Percentiles rank a stretch among this genome's conserved stretches.
These are phyloP conservation scores for Perkinsus olseni DNA, from an alignment of 169 alveolate species.

Conservation along the genomic window DNA sequence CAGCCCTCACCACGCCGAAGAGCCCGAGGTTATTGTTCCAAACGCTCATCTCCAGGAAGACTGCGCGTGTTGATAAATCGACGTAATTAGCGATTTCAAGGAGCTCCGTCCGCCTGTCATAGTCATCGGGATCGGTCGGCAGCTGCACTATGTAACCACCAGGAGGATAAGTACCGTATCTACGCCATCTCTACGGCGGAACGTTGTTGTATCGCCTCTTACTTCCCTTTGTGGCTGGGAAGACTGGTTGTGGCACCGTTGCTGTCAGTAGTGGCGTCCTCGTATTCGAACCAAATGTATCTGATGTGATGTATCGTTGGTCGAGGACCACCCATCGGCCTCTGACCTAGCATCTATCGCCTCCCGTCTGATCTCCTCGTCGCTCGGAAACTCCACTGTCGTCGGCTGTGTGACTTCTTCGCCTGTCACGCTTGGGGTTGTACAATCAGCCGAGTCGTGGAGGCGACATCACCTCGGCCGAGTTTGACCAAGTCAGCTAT, in stretches of 20 bases:
- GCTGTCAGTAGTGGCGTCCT: background rate
- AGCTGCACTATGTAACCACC: background rate
- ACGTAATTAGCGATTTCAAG: background rate
- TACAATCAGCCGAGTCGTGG: too few species aligned
- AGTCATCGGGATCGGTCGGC: background rate
- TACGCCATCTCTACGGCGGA: background rate
- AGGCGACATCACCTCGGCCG: background rate
- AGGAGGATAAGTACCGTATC: background rate
- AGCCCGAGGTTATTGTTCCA: background rate
- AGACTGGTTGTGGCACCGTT: background rate
- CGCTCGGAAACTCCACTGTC: background rate
- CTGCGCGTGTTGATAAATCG: background rate
- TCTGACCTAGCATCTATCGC: background rate
- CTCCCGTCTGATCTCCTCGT: background rate
- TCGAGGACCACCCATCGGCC: background rate
- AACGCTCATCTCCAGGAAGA: background rate
- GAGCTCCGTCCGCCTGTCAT: background rate
- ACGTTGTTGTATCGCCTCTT: background rate
- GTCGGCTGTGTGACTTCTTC: background rate
- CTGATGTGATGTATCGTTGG: background rate
- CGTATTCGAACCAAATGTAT: background rate
- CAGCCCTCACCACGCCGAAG: background rate
- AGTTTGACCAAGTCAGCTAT: background rate
- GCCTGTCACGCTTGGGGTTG: background rate
- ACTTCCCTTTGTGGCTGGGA: background rate